Conservation (phyloP, 2,329 filamentous ascomycete genomes). For the Madurella mycetomatis region DNA sequence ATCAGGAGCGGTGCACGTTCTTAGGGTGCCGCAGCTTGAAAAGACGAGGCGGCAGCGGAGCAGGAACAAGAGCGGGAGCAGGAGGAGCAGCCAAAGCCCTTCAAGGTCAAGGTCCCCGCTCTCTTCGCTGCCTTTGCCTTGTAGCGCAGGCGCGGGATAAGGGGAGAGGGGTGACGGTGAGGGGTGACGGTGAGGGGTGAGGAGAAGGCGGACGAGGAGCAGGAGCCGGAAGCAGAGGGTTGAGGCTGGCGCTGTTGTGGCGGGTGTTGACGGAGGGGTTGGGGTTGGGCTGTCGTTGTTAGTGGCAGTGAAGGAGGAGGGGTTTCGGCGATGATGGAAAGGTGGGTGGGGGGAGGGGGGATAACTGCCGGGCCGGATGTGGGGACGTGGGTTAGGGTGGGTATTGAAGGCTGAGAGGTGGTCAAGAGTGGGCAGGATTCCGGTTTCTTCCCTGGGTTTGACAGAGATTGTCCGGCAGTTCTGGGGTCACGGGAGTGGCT, state of each 20-base stretch:
- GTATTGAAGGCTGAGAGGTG: neutral
- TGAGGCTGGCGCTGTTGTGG: constrained; percentile 6
- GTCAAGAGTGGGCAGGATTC: constrained; percentile 2
- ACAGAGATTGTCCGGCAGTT: neutral
- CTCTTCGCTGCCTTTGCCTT: neutral
- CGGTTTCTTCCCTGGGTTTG: constrained; percentile 1
- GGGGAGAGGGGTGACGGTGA: neutral
- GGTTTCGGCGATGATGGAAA: neutral
- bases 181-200: neutral
- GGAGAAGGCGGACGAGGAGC: constrained; percentile 36
- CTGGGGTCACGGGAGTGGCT: neutral
- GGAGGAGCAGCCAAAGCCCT: constrained; percentile 33
- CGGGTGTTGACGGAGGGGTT: neutral
- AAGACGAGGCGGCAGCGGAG: constrained; percentile 21
- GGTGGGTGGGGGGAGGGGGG: neutral
- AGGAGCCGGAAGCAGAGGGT: constrained; percentile 30
- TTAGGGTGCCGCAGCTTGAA: constrained; percentile 31
- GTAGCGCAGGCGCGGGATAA: neutral
- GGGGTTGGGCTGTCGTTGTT: neutral
- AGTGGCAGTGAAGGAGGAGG: neutral
- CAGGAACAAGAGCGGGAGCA: neutral
- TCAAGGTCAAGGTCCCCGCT: constrained; percentile 32
- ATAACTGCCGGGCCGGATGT: neutral
- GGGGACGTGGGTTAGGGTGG: neutral
- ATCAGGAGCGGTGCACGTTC: constrained; percentile 28